Conservation (phyloP, 2,329 filamentous ascomycete species). For the Talaromyces sp. region DNA sequence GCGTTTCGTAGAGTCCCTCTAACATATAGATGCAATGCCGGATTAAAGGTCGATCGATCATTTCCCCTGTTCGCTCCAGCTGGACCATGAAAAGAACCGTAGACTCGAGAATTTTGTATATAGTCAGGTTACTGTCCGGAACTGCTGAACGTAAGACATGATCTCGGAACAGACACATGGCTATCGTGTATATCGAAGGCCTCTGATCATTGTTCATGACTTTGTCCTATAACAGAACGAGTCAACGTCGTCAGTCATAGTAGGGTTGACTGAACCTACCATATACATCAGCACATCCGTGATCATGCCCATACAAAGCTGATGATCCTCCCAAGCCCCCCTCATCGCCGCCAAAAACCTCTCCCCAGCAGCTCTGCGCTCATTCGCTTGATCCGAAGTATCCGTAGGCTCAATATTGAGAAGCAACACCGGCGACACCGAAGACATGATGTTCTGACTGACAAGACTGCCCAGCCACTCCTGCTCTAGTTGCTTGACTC, state of each 20-base stretch:
- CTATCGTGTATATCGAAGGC: constrained; percentile 76
- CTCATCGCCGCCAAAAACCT: constrained; percentile 74
- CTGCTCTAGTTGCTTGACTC: constrained; percentile 76
- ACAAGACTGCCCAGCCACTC: constrained; percentile 75
- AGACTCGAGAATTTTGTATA: constrained; percentile 72
- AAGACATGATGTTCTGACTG: constrained; percentile 63
- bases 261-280: constrained; percentile 42
- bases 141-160: constrained; percentile 67
- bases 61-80: constrained; percentile 86
- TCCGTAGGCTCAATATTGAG: constrained; percentile 46
- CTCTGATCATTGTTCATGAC: constrained; percentile 71
- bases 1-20: constrained; percentile 78
- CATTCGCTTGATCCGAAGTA: constrained; percentile 63
- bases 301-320: constrained; percentile 92
- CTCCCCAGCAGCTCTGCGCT: constrained; percentile 76
- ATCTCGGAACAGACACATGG: constrained; percentile 85
- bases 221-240: constrained; percentile 58
- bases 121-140: constrained; percentile 43
- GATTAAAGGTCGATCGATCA: constrained; percentile 78
- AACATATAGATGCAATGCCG: constrained; percentile 86
- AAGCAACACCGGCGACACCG: constrained; percentile 69
- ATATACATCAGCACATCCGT: constrained; percentile 98
- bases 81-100: constrained; percentile 87
- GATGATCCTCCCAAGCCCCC: constrained; percentile 82
- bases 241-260: not conserved